Percentiles rank a stretch among this genome's conserved stretches.
These are phyloP conservation scores for Macrotyloma uniflorum DNA, from an alignment of 306 rosid species.

Conservation along the genomic window DNA sequence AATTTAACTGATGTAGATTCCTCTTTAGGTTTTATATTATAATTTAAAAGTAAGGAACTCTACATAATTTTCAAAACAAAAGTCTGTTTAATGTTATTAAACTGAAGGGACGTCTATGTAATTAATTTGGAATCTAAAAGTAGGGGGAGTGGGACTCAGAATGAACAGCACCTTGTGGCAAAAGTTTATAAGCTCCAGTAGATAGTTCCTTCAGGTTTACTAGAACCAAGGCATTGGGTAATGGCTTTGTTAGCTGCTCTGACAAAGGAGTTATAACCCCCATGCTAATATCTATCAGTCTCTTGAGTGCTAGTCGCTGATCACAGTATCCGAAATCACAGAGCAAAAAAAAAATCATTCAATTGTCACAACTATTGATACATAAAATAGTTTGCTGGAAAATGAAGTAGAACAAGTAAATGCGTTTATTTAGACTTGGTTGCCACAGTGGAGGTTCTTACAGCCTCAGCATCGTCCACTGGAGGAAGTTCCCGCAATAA, in stretches of 20 bases:
- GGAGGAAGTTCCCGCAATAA: conserved; percentile 90
- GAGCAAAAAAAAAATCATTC: conserved; percentile 29
- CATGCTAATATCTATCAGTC: conserved; percentile 87
- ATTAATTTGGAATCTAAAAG: conserved; percentile 26
- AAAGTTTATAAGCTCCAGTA: conserved; percentile 86
- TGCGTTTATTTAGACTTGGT: conserved; percentile 28
- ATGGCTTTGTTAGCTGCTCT: conserved; percentile 93
- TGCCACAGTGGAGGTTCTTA: conserved; percentile 55
- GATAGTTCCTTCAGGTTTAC: conserved; percentile 90
- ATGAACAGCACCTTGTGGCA: conserved; percentile 76
- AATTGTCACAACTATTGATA: conserved; percentile 8
- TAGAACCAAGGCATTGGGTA: conserved; percentile 90
- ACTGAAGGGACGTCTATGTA: conserved; percentile 20
- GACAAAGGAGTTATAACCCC: conserved; percentile 90
- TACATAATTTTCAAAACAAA: conserved; percentile 1
- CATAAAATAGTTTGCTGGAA: neutral
- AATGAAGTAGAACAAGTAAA: conserved; percentile 18
- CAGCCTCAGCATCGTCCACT: conserved; percentile 71
- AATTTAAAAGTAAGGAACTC: conserved; percentile 8
- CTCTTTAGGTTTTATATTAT: conserved; percentile 3
- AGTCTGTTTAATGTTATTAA: conserved; percentile 14
- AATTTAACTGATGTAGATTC: neutral
- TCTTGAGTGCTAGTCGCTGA: conserved; percentile 92
- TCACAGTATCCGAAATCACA: conserved; percentile 36
- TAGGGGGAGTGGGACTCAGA: neutral